Conservation (phyloP, 2,329 filamentous ascomycete species). For the Neocucurbitaria cava region DNA sequence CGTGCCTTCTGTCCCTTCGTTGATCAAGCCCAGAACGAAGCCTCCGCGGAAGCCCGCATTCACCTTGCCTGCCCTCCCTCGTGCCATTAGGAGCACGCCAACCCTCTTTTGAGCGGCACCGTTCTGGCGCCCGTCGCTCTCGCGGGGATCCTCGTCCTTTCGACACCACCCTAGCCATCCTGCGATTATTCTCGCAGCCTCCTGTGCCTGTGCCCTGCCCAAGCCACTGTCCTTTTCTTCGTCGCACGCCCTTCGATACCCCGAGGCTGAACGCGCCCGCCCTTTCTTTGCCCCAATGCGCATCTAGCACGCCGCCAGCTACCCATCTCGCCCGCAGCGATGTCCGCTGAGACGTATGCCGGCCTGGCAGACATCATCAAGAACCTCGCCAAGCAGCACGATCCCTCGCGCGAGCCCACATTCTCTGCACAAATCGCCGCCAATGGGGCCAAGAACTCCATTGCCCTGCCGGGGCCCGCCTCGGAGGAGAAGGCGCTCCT, state of each 20-base stretch:
- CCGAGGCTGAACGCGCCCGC: constrained; percentile 23
- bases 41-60: not conserved
- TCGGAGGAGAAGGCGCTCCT: constrained; percentile 77
- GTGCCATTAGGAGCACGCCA: constrained; percentile 3
- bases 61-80: not conserved
- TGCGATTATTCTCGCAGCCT: constrained; percentile 5
- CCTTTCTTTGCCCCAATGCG: constrained; percentile 39
- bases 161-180: constrained; percentile 15
- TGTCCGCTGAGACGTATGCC: constrained; percentile 47
- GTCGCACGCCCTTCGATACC: constrained; percentile 4
- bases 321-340: constrained; percentile 30
- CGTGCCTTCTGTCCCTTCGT: not conserved
- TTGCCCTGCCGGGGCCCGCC: constrained; percentile 79
- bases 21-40: not conserved
- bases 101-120: not conserved
- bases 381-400: constrained; percentile 58
- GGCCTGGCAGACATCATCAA: constrained; percentile 53
- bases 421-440: constrained; percentile 54
- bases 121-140: constrained; percentile 4
- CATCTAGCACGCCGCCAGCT: constrained; percentile 39
- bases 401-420: constrained; percentile 51
- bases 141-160: constrained; percentile 11
- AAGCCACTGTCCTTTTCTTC: constrained; percentile 1
- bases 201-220: not conserved
- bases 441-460: constrained; percentile 55